These are phyloP conservation scores for Saturnispora hagleri DNA, from an alignment of 805 yeast species.

Conservation along the genomic window DNA sequence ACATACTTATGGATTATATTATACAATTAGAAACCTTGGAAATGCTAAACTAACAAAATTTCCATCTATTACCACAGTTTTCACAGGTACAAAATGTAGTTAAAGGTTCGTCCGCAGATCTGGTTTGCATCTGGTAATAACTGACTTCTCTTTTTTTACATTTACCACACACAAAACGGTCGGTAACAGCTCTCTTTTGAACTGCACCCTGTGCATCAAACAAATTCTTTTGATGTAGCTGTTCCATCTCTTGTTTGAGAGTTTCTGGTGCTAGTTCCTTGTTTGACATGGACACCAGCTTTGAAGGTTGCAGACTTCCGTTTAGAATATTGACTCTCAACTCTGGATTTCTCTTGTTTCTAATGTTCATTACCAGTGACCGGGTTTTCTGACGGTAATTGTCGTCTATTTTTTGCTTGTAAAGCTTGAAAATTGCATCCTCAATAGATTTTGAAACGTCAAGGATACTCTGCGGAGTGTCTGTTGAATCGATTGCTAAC, in stretches of 20 bases:
- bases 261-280: conserved; percentile 94
- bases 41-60: conserved; percentile 51
- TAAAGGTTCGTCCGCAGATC: conserved; percentile 98
- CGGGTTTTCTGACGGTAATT: conserved; percentile 76
- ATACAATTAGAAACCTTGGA: background rate
- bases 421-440: conserved; percentile 52
- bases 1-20: background rate
- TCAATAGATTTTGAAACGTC: conserved; percentile 65
- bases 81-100: conserved; percentile 98
- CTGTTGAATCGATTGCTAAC: conserved; percentile 68
- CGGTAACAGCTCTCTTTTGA: conserved; percentile 91
- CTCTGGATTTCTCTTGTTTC: conserved; percentile 84
- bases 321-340: conserved; percentile 58
- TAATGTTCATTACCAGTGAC: conserved; percentile 75
- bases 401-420: conserved; percentile 47
- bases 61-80: conserved; percentile 96
- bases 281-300: conserved; percentile 75
- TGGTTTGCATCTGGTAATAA: conserved; percentile 94
- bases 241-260: conserved; percentile 74
- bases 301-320: conserved; percentile 57
- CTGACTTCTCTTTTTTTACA: conserved; percentile 96
- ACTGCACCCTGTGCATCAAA: conserved; percentile 98
- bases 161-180: conserved; percentile 93
- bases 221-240: conserved; percentile 77
- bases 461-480: conserved; percentile 42